phyloP scores from a whole-genome alignment of 208 protist genomes.

The Naegleria fowleri region DNA sequence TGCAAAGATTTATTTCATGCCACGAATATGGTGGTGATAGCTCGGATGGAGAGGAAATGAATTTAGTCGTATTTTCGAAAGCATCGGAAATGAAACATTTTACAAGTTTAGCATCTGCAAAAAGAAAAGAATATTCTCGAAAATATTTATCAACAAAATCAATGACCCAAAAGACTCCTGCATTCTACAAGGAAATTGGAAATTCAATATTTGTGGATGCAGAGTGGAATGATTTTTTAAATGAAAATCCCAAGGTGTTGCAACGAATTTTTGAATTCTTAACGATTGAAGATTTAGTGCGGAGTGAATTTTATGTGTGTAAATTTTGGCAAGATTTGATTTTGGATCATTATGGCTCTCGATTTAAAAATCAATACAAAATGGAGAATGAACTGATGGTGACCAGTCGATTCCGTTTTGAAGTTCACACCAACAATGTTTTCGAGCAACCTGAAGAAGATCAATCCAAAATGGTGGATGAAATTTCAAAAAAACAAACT shows the following conservation, averaged over 20 bases:
- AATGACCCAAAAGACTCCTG: too few species aligned
- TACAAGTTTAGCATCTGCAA: too few species aligned
- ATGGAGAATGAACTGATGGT: not conserved
- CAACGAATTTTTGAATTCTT: not conserved
- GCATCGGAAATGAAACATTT: too few species aligned
- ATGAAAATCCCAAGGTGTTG: not conserved
- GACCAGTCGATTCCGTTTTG: not conserved
- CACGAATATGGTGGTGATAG: too few species aligned
- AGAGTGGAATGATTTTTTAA: not conserved
- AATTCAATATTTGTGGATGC: not conserved
- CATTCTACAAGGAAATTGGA: not conserved
- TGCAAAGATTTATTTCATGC: too few species aligned
- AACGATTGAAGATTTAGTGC: not conserved
- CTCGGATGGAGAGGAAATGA: too few species aligned
- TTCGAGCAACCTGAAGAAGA: not conserved
- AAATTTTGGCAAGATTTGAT: not conserved
- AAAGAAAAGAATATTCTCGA: too few species aligned
- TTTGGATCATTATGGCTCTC: not conserved
- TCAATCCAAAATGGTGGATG: not conserved
- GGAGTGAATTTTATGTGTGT: not conserved
- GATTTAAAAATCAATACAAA: not conserved
- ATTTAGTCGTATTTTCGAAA: too few species aligned
- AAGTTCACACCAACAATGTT: not conserved
- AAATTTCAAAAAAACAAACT: not conserved
- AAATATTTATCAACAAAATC: too few species aligned